These are phyloP conservation scores for Hondaea fermentalgiana DNA, from an alignment of 108 stramenopile genomes.

Conservation along the genomic window DNA sequence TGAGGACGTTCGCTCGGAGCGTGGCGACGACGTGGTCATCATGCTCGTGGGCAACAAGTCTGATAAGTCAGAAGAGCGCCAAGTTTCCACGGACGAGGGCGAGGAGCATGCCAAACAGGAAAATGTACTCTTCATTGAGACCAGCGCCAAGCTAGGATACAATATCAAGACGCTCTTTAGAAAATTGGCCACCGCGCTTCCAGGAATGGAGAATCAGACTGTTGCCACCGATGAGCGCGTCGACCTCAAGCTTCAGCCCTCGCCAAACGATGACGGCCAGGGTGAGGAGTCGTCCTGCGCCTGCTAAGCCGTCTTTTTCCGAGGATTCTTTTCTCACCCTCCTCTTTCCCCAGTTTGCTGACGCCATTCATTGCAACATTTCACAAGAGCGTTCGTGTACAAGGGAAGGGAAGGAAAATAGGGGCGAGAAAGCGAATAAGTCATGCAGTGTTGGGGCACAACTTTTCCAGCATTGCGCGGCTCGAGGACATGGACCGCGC, in stretches of 20 bases:
- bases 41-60: constrained; percentile 98
- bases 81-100: constrained; percentile 81
- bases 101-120: constrained; percentile 86
- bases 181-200: constrained; percentile 87
- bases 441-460: too few relatives aligned
- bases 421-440: too few relatives aligned
- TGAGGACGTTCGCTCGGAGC: constrained; percentile 90
- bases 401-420: too few relatives aligned
- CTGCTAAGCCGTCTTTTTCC: background rate
- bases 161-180: constrained; percentile 95
- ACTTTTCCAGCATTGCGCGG: too few relatives aligned
- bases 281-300: background rate
- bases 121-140: constrained; percentile 92
- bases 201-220: constrained; percentile 59
- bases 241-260: constrained; percentile 16
- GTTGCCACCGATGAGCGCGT: background rate
- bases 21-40: constrained; percentile 95
- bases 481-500: too few relatives aligned
- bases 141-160: constrained; percentile 93
- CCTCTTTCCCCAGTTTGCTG: too few relatives aligned
- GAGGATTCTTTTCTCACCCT: too few relatives aligned
- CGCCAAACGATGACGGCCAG: background rate
- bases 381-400: too few relatives aligned
- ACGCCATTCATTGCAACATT: too few relatives aligned
- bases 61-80: constrained; percentile 88